Base-by-base conservation (phyloP, 2,329 filamentous ascomycete species). In the Biscogniauxia sp. region DNA sequence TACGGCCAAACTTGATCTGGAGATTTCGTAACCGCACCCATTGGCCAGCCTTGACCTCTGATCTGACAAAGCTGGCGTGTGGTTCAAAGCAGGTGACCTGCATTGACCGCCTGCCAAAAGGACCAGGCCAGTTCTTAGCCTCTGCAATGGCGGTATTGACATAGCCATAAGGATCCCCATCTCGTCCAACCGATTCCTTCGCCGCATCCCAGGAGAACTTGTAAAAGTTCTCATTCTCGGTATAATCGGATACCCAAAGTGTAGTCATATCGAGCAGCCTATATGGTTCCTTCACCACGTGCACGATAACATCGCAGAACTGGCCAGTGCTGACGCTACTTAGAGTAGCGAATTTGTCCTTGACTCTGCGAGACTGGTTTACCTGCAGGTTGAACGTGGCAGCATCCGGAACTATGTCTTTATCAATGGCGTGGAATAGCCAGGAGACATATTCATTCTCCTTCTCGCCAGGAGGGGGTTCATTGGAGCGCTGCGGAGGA, bases 191-290 rank as follows among this genome's bases (percentile, higher is more conserved):
- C 5, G 67, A 57, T 3, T 66, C 66, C 6, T 72, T 72, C 1
- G 72, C 66, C 20, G 63, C 68, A 23, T 72, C 70, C 61, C 69
- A 74, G 11, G 70, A 68, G 54, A 77, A 86, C 41, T 86, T 75
- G 65, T 82, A 88, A 60, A 97, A 87, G 0, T 69, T 61, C 0
- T 79, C 70, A 69, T 97, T 92, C 55, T 84, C 77, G 0, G 92
- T 96, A 73, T 93, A 97, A 74, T 97, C 93, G 0, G 91, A 90
- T 19, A 96, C 78, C 79, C 93, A 93, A 0, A 97, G 65, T 5
- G 86, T 84, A 13, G 84, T 75, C 59, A 76, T 83, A 25, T 82
- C 80, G 20, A 72, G 70, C 6, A 67, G 20, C 28, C 79, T 75
- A 51, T 73, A 80, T 0, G 83, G 82, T 1, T 78, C 75, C 53